A percentile compares a stretch with the other conserved stretches of the same genome.
phyloP scores from a whole-genome alignment of 2,329 filamentous ascomycete genomes.

The Magnaporthiopsis poae region DNA sequence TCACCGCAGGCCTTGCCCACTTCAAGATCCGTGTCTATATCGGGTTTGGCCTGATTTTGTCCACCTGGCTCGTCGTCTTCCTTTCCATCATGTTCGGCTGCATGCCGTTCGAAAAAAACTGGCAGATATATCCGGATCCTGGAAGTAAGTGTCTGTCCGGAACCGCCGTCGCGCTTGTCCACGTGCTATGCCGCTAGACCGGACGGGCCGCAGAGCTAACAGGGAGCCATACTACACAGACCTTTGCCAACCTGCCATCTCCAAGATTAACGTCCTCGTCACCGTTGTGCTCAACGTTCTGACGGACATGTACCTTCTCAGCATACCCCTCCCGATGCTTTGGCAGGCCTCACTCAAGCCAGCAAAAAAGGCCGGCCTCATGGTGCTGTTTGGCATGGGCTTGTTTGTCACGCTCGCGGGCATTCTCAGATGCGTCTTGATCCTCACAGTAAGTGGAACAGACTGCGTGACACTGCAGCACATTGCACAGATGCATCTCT shows the following conservation, averaged over 20 bases:
- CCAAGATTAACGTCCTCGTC: slow-evolving; percentile 27
- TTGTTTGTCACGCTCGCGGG: slow-evolving; percentile 45
- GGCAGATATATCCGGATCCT: slow-evolving; percentile 33
- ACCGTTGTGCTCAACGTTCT: slow-evolving; percentile 28
- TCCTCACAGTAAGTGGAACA: slow-evolving; percentile 26
- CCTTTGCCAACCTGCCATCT: slow-evolving; percentile 29
- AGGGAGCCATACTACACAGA: slow-evolving; percentile 16
- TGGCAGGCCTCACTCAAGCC: slow-evolving; percentile 39
- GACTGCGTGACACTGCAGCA: background rate
- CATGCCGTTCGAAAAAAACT: slow-evolving; percentile 25
- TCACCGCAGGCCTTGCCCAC: slow-evolving; percentile 21
- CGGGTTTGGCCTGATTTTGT: slow-evolving; percentile 24
- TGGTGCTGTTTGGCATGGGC: slow-evolving; percentile 45
- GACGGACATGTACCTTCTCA: slow-evolving; percentile 31
- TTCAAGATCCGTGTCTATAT: slow-evolving; percentile 20
- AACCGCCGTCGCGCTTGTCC: background rate
- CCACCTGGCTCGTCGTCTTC: slow-evolving; percentile 25
- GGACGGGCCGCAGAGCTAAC: background rate
- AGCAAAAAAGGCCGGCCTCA: slow-evolving; percentile 40
- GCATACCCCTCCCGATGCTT: slow-evolving; percentile 38
- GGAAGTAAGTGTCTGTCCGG: slow-evolving; percentile 24
- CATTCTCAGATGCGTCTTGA: slow-evolving; percentile 43
- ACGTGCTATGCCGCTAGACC: background rate
- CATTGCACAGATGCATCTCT: background rate
- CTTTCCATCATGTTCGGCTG: slow-evolving; percentile 27